Evolutionary conservation across 176 grass and related monocot genomes (phyloP).

Genomic region (Eleusine coracana): DNA sequence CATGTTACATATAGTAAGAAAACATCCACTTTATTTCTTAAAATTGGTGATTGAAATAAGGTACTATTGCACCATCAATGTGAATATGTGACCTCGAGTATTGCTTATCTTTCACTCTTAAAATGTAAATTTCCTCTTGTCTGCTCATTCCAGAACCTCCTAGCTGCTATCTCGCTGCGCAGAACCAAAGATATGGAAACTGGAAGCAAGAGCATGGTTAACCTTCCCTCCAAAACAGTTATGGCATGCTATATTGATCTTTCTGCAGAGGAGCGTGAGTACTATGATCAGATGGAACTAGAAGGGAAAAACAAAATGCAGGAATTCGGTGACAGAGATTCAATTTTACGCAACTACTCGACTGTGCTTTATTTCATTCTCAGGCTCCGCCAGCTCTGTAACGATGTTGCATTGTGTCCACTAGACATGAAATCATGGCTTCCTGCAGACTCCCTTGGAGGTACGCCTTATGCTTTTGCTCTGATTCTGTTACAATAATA

Average conservation of each 20-base stretch:
- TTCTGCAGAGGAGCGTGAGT: constrained; percentile 81
- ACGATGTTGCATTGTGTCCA: constrained; percentile 82
- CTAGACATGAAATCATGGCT: constrained; percentile 79
- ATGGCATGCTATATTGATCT: constrained; percentile 68
- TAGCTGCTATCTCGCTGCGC: constrained; percentile 82
- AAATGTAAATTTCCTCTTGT: constrained; percentile 24
- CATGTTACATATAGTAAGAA: neutral
- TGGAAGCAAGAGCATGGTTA: constrained; percentile 55
- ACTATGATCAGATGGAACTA: constrained; percentile 74
- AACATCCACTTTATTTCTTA: neutral
- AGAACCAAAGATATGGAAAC: constrained; percentile 69
- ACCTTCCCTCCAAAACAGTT: constrained; percentile 72
- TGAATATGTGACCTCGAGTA: constrained; percentile 5
- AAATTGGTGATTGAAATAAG: constrained; percentile 7
- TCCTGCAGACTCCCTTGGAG: constrained; percentile 62
- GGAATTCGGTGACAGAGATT: constrained; percentile 74
- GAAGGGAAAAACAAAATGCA: constrained; percentile 79
- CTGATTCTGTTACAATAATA: neutral
- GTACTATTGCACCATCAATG: neutral
- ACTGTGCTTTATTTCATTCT: constrained; percentile 89
- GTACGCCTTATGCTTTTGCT: constrained; percentile 38
- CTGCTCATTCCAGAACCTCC: constrained; percentile 69
- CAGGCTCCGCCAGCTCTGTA: constrained; percentile 86
- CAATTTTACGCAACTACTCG: constrained; percentile 73
- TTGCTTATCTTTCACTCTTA: constrained; percentile 7